phyloP scores from a whole-genome alignment of 2,329 filamentous ascomycete genomes.

The Fusarium sp. region DNA sequence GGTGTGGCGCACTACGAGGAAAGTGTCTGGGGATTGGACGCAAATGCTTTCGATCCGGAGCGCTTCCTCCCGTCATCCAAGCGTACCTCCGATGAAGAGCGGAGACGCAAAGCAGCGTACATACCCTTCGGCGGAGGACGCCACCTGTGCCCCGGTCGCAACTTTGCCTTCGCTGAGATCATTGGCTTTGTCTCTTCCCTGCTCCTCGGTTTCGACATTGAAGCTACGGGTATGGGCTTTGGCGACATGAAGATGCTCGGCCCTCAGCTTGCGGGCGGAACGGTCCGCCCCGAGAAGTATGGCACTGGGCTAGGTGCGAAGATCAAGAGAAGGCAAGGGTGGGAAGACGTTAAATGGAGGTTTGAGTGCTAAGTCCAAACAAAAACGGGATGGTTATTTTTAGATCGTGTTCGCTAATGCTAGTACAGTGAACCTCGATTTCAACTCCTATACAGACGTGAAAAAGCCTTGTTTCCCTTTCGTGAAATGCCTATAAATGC shows the following conservation, averaged over 20 bases:
- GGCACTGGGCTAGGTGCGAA: slow-evolving; percentile 33
- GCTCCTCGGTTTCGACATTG: slow-evolving; percentile 48
- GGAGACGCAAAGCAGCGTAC: slow-evolving; percentile 39
- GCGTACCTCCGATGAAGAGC: slow-evolving; percentile 17
- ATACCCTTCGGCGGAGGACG: slow-evolving; percentile 50
- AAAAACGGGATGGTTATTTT: background rate
- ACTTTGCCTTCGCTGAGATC: slow-evolving; percentile 51
- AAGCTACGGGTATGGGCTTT: slow-evolving; percentile 29
- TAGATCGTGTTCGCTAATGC: slow-evolving; percentile 15
- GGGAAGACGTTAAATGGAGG: slow-evolving; percentile 35
- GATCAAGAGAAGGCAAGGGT: slow-evolving; percentile 21
- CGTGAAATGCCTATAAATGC: background rate
- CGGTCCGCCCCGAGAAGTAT: slow-evolving; percentile 31
- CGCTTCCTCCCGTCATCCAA: slow-evolving; percentile 31
- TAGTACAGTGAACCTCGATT: slow-evolving; percentile 4
- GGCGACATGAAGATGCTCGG: slow-evolving; percentile 32
- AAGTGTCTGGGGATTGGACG: slow-evolving; percentile 42
- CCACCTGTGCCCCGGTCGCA: slow-evolving; percentile 49
- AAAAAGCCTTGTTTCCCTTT: slow-evolving; percentile 12
- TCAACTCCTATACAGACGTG: background rate
- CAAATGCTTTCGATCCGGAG: slow-evolving; percentile 38
- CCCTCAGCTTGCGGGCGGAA: slow-evolving; percentile 30
- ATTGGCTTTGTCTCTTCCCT: slow-evolving; percentile 46
- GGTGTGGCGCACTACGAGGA: slow-evolving; percentile 40
- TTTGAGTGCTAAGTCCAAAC: slow-evolving; percentile 32